Base-by-base conservation (phyloP, 78 protist species). In the Trichosphaerium sp. region DNA sequence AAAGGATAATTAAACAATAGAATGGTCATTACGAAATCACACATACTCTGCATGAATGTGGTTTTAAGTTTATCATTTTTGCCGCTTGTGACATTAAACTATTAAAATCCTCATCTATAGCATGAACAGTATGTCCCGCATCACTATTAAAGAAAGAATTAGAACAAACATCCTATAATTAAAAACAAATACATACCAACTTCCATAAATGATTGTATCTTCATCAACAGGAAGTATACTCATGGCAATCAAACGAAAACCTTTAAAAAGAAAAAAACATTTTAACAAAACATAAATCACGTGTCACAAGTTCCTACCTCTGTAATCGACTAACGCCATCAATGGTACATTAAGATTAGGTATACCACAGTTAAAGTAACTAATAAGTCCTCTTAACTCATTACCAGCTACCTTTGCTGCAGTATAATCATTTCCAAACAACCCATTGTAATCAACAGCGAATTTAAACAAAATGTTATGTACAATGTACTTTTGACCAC, bases 321-420 rank as follows among this genome's bases (percentile, higher is more conserved):
- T 72, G 39, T 74, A 81, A 61, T 81, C 87, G 23, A 81, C 75
- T 3, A 69, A 18, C 0, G 78, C 87, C 87, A 81, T 81, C 32
- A 81, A 58, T 1, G 87, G 87, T 6, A 81, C 66, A 49, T 62
- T 54, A 6, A 81, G 48, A 15, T 77, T 81, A n/a, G 47, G 38
- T 23, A 69, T 69, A 40, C 76, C 65, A 52, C 82, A 73, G 55
- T 72, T 74, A 11, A 58, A 59, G 31, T 75, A 61, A 34, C 74
- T 71, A 65, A 74, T 64, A 51, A 78, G 77, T n/a, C 87, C 76
- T 47, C 69, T 72, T 26, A 81, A 7, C 38, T 81, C 87, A 61
- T 81, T 80, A 23, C 87, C 76, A 34, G 82, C 87, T 39, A 81
- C 87, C 49, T 74, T 81, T 7, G 80, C 82, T 12, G 78, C 78